These are phyloP conservation scores for Metarhizium sp. DNA, from an alignment of 2,329 filamentous ascomycete species.

Conservation along the genomic window DNA sequence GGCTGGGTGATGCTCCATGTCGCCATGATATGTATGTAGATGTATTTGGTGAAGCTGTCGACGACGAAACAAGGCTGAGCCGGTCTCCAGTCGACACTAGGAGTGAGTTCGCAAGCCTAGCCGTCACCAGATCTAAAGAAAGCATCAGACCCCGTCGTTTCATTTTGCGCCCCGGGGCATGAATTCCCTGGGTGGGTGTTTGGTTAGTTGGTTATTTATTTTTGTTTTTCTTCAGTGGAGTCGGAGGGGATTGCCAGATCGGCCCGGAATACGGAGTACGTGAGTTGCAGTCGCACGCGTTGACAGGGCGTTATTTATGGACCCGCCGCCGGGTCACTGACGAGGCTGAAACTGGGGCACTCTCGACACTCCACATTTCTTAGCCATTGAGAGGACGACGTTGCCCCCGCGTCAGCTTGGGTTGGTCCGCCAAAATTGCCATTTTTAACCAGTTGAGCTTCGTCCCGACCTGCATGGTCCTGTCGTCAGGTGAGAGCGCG, in stretches of 20 bases:
- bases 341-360: background rate
- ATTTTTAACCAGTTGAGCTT: background rate
- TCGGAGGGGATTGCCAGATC: too few relatives aligned
- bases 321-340: background rate
- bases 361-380: too few relatives aligned
- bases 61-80: too few relatives aligned
- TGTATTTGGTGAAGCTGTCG: too few relatives aligned
- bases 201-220: too few relatives aligned
- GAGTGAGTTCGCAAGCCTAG: background rate
- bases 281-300: too few relatives aligned
- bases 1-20: background rate
- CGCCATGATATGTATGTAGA: too few relatives aligned
- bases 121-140: background rate
- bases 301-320: too few relatives aligned
- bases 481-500: conserved; percentile 11
- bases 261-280: background rate
- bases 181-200: too few relatives aligned
- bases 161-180: too few relatives aligned
- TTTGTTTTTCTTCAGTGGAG: too few relatives aligned
- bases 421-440: background rate
- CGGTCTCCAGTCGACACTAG: too few relatives aligned
- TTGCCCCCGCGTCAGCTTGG: background rate
- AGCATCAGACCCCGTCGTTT: background rate
- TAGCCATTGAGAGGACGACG: background rate
- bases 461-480: conserved; percentile 7